These are phyloP conservation scores for Colletotrichum sp. DNA, from an alignment of 2,329 filamentous ascomycete species.

Conservation along the genomic window DNA sequence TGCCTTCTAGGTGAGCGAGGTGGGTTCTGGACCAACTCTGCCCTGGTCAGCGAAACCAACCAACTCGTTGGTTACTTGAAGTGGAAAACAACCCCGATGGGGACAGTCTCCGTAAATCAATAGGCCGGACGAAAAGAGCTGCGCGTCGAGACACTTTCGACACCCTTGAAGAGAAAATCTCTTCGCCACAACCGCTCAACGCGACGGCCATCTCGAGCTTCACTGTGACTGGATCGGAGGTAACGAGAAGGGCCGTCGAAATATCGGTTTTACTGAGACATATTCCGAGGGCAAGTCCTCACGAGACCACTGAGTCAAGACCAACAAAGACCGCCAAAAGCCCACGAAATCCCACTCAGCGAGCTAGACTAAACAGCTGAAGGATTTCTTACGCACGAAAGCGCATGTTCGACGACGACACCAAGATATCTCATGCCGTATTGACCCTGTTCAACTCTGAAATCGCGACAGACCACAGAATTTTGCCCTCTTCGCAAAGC, in stretches of 20 bases:
- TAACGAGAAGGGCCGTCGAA: not conserved
- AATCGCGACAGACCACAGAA: not conserved
- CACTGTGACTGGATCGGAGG: slow-evolving; percentile 3
- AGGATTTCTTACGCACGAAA: not conserved
- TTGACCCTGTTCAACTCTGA: not conserved
- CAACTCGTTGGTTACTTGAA: not conserved
- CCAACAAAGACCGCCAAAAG: not conserved
- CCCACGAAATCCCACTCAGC: not conserved
- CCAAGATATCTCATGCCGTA: not conserved
- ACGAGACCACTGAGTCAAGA: slow-evolving; percentile 1
- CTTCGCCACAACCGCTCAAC: not conserved
- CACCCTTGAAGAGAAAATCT: not conserved
- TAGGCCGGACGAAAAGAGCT: not conserved
- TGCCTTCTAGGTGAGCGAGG: not conserved
- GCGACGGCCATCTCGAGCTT: not conserved
- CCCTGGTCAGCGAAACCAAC: not conserved
- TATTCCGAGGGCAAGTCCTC: slow-evolving; percentile 7
- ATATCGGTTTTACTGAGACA: not conserved
- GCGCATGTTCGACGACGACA: not conserved
- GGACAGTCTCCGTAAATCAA: not conserved
- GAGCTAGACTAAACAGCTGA: not conserved
- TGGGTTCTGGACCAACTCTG: not conserved
- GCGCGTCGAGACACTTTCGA: not conserved
- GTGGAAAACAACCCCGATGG: not conserved
- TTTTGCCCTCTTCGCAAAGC: not conserved